Evolutionary conservation across 768 basidiomycete species (phyloP).

Genomic region (Neoboletus brunneissimus): DNA sequence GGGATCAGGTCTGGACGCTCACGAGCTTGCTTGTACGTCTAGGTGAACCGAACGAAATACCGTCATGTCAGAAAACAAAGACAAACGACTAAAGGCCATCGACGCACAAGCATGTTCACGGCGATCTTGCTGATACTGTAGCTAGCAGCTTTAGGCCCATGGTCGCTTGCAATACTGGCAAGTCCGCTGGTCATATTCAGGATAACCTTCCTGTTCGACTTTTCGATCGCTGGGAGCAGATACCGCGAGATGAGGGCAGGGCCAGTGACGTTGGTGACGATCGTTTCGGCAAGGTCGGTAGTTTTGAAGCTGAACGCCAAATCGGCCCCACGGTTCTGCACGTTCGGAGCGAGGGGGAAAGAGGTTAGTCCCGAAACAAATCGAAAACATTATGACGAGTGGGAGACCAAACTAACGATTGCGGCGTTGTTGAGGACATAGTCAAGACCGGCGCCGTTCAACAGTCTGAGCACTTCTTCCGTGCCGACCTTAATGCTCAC

Average conservation of each 20-base stretch:
- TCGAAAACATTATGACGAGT: too few species aligned
- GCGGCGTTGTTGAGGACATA: slow-evolving; percentile 36
- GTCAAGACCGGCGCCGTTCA: not conserved
- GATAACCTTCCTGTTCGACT: slow-evolving; percentile 32
- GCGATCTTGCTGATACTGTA: slow-evolving; percentile 16
- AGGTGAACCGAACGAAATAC: not conserved
- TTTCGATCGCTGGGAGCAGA: slow-evolving; percentile 36
- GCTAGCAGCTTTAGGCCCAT: not conserved
- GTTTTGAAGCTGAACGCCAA: slow-evolving; percentile 25
- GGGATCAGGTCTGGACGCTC: slow-evolving; percentile 10
- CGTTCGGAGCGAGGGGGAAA: not conserved
- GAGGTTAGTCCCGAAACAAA: not conserved
- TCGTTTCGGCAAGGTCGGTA: slow-evolving; percentile 11
- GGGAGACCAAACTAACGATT: slow-evolving; percentile 26
- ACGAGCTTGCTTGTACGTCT: slow-evolving; percentile 17
- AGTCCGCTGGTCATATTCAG: slow-evolving; percentile 36
- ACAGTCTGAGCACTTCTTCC: not conserved
- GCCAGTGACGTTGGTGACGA: slow-evolving; percentile 34
- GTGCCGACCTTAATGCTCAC: slow-evolving; percentile 27
- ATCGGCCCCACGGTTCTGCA: slow-evolving; percentile 25
- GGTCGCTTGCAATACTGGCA: slow-evolving; percentile 28
- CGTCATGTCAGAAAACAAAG: not conserved
- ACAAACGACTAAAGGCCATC: not conserved
- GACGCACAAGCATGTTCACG: slow-evolving; percentile 13
- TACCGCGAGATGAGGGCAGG: slow-evolving; percentile 30